Evolutionary conservation across 2,329 filamentous ascomycete genomes (phyloP).

Genomic region (Diaporthe aspalathi): DNA sequence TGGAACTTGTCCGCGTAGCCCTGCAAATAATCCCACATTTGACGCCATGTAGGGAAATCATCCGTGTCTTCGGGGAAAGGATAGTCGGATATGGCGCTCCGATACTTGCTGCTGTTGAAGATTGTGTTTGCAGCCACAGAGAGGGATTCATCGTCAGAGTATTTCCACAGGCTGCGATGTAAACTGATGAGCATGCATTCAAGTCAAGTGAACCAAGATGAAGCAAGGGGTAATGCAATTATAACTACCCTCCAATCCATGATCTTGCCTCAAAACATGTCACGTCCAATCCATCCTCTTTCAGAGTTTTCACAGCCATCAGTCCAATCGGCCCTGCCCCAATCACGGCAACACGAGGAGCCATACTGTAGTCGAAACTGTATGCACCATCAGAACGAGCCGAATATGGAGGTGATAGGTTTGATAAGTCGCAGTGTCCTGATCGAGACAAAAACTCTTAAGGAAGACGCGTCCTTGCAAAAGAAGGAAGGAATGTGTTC

Average conservation of each 20-base stretch:
- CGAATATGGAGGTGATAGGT: neutral
- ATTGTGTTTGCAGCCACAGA: conserved; percentile 36
- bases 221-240: no score
- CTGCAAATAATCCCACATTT: conserved; percentile 27
- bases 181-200: neutral
- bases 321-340: conserved; percentile 37
- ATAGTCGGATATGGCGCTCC: conserved; percentile 36
- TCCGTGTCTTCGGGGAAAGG: conserved; percentile 32
- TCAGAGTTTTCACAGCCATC: conserved; percentile 34
- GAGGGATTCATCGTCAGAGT: conserved; percentile 26
- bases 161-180: conserved; percentile 36
- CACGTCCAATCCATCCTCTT: conserved; percentile 36
- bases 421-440: no score
- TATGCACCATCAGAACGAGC: no score
- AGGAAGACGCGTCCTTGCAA: neutral
- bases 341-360: conserved; percentile 34
- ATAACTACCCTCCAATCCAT: conserved; percentile 31
- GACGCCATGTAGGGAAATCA: conserved; percentile 33
- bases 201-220: accelerated
- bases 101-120: conserved; percentile 38
- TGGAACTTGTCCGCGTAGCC: conserved; percentile 38
- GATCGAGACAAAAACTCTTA: no score
- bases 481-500: no score
- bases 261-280: conserved; percentile 36
- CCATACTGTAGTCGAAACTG: neutral